Evolutionary conservation across 352 stramenopile species (phyloP).

Genomic region (Phytophthora fragariaefolia): DNA sequence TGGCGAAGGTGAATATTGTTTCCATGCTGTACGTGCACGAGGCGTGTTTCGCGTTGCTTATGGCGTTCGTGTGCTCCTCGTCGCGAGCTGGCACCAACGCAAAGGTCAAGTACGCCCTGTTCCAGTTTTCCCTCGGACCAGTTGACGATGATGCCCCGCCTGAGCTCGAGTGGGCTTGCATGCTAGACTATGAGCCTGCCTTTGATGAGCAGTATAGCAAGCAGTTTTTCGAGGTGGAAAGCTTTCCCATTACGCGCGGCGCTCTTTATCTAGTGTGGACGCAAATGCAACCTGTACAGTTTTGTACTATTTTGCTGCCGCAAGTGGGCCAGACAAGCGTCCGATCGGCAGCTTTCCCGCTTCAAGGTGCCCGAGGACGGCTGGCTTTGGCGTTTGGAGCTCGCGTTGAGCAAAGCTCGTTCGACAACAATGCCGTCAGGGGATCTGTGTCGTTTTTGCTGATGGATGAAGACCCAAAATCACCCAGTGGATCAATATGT

Average conservation of each 20-base stretch:
- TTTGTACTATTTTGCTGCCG: constrained; percentile 70
- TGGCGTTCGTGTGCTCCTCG: constrained; percentile 74
- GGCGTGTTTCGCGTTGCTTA: constrained; percentile 61
- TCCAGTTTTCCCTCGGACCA: constrained; percentile 62
- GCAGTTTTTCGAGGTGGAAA: constrained; percentile 68
- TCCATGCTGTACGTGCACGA: constrained; percentile 72
- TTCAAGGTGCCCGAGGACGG: constrained; percentile 67
- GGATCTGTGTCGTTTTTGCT: constrained; percentile 80
- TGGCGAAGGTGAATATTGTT: constrained; percentile 70
- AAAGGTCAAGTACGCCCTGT: constrained; percentile 73
- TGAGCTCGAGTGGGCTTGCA: constrained; percentile 62
- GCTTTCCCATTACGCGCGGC: constrained; percentile 58
- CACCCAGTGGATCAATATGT: constrained; percentile 52
- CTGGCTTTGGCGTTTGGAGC: constrained; percentile 61
- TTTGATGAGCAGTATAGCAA: constrained; percentile 49
- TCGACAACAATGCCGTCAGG: constrained; percentile 56
- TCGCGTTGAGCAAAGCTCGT: constrained; percentile 56
- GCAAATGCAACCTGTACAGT: constrained; percentile 58
- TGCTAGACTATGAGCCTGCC: constrained; percentile 72
- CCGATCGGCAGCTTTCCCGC: constrained; percentile 61
- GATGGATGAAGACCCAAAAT: constrained; percentile 50
- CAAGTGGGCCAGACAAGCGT: constrained; percentile 56
- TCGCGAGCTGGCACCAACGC: constrained; percentile 39
- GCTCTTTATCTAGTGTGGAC: constrained; percentile 81
- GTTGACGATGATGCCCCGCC: constrained; percentile 38